phyloP scores from a whole-genome alignment of 2,329 filamentous ascomycete species.

The Penicillium sp. region DNA sequence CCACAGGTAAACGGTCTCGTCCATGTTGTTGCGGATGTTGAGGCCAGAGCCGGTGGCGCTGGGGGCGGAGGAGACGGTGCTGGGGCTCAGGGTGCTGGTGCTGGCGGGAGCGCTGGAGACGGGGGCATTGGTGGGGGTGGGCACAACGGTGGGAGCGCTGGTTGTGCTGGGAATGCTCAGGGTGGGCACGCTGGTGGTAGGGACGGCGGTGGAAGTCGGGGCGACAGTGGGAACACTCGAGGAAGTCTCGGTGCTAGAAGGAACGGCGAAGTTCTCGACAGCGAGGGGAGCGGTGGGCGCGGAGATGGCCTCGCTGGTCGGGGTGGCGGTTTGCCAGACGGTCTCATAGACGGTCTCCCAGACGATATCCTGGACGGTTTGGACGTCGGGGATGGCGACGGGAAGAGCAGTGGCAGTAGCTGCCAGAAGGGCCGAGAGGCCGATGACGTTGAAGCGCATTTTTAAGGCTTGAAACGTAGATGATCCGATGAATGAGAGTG shows the following conservation, averaged over 20 bases:
- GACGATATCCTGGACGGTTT: slow-evolving; percentile 1
- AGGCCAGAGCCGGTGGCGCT: slow-evolving; percentile 20
- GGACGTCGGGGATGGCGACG: slow-evolving; percentile 1
- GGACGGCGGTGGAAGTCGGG: background rate
- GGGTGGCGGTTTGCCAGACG: background rate
- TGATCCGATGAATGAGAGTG: background rate
- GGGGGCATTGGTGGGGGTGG: slow-evolving; percentile 8
- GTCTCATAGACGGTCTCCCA: slow-evolving; percentile 10
- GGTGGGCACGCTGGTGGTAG: background rate
- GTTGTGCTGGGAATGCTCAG: background rate
- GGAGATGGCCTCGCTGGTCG: background rate
- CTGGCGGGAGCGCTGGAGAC: background rate
- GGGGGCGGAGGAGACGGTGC: slow-evolving; percentile 2
- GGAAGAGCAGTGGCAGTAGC: slow-evolving; percentile 12
- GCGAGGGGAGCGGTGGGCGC: background rate
- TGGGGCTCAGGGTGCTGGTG: slow-evolving; percentile 1
- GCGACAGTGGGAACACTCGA: background rate
- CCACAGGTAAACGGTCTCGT: slow-evolving; percentile 29
- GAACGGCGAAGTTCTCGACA: slow-evolving; percentile 1
- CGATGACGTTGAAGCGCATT: slow-evolving; percentile 14
- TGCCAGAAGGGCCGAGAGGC: slow-evolving; percentile 11
- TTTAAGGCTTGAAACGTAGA: slow-evolving; percentile 1
- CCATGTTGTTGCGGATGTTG: slow-evolving; percentile 30
- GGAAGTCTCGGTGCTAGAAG: background rate
- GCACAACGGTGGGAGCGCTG: slow-evolving; percentile 4